Base-by-base conservation (phyloP, 768 basidiomycete species). In the Chalciporus piperatus region DNA sequence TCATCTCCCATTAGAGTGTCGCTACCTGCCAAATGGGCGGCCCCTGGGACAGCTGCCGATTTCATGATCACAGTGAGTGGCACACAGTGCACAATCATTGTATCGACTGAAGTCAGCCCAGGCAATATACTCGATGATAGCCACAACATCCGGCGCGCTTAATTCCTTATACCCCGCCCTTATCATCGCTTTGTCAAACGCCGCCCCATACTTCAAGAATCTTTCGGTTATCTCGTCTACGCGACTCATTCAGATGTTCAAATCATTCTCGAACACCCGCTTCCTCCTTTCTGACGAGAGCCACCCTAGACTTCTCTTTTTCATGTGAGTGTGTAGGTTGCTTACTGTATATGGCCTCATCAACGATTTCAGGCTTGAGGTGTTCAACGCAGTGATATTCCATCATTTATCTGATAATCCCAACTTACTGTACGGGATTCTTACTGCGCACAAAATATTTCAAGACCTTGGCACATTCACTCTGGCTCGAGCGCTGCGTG, bases 201-300 rank as follows among this genome's bases (percentile, higher is more conserved):
- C 82, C 13, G 89, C 94, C 0, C 94, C 96, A 0, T 85, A 90
- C 68, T 81, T 97, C 59, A 86, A 84, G 68, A 81, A 88, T 57
- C 75, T 97, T 19, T 84, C 85, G 37, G 81, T 93, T 43, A 83
- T 85, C 28, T 84, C 92, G 12, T 88, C 93, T 3, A 87, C 89
- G 6, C 80, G 90, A 16, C 76, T 99, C 7, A 66, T 95, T 32
- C 93, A 97, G 68, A 79, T 98, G 6, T 92, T 97, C 71, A 85
- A 81, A 25, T 92, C 96, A 0, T 96, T 99, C 65, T 86, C 92
- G 6, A 91, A 87, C 52, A 91, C 97, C 0, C 72, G 84, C 3
- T 98, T 98, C 69, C 72, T 98, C 30, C 72, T 99, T 17, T 85
- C 90, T 3, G 97, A 98, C 56, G 97, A 98, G 69, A 92, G 95